A percentile compares a stretch with the other conserved stretches of the same genome.
Conservation (phyloP, 352 stramenopile genomes). For the Globisporangium splendens region DNA sequence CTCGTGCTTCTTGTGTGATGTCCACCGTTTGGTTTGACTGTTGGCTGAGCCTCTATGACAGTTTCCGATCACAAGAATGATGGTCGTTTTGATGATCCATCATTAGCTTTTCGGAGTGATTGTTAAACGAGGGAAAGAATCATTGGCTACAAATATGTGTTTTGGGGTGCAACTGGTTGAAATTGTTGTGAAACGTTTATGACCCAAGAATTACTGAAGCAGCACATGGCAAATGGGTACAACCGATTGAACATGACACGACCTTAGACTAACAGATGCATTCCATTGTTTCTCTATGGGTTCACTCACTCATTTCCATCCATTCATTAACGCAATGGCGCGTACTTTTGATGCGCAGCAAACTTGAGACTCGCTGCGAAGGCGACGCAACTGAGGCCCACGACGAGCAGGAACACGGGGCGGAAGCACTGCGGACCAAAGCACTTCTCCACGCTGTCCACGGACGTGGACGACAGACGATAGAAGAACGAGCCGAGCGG, state of each 20-base stretch:
- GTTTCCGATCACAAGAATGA: background rate
- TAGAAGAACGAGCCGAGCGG: slow-evolving; percentile 67
- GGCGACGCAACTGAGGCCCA: slow-evolving; percentile 45
- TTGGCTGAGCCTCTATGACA: background rate
- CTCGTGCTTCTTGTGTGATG: background rate
- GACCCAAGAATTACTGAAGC: background rate
- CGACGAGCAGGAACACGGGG: slow-evolving; percentile 57
- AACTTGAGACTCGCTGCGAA: slow-evolving; percentile 55
- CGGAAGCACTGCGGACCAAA: slow-evolving; percentile 54
- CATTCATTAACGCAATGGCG: slow-evolving; percentile 1
- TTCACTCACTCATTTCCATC: background rate
- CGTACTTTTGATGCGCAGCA: slow-evolving; percentile 30
- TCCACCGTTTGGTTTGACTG: too few relatives aligned
- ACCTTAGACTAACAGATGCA: background rate
- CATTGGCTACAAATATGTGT: slow-evolving; percentile 1
- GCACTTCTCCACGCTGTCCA: slow-evolving; percentile 51
- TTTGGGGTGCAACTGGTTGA: background rate
- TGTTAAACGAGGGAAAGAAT: background rate
- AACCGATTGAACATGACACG: background rate
- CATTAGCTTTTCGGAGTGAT: background rate
- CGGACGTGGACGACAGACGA: slow-evolving; percentile 22
- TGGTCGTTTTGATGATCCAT: background rate
- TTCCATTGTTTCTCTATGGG: too few relatives aligned
- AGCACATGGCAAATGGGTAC: background rate
- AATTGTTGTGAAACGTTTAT: background rate